Conservation (phyloP, 306 rosid genomes). For the Chamaecrista fasciculata region DNA sequence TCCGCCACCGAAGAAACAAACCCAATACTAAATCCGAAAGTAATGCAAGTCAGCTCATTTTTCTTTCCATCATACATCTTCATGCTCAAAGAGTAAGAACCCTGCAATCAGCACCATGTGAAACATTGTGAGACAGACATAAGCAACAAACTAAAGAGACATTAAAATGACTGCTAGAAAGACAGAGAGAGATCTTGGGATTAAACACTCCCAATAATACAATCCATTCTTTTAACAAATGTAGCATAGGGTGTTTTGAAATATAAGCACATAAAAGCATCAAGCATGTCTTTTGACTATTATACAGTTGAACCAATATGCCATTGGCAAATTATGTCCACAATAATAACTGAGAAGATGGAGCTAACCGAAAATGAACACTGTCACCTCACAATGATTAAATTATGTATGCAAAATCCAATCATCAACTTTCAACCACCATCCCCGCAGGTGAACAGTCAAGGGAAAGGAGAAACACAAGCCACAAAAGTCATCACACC, state of each 20-base stretch:
- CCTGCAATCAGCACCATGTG: constrained; percentile 42
- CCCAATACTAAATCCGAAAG: constrained; percentile 66
- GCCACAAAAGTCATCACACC: not conserved
- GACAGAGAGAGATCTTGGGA: not conserved
- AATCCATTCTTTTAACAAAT: not conserved
- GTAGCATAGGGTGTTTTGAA: not conserved
- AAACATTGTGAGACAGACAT: constrained; percentile 30
- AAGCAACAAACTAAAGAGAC: constrained; percentile 7
- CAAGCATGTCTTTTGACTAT: not conserved
- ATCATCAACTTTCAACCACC: not conserved
- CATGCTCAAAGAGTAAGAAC: constrained; percentile 73
- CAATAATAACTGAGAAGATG: not conserved
- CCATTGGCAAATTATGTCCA: not conserved
- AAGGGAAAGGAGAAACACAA: constrained; percentile 3
- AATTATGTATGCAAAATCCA: not conserved
- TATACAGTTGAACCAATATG: not conserved
- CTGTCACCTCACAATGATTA: not conserved
- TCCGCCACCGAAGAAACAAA: constrained; percentile 64
- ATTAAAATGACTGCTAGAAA: not conserved
- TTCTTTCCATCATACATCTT: constrained; percentile 55
- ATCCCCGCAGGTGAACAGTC: not conserved
- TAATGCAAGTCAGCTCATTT: constrained; percentile 61
- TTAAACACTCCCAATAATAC: not conserved
- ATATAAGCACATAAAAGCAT: not conserved
- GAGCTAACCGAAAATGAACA: constrained; percentile 4